phyloP scores from a whole-genome alignment of 495 filamentous ascomycete genomes.

The Penicilliopsis zonata region DNA sequence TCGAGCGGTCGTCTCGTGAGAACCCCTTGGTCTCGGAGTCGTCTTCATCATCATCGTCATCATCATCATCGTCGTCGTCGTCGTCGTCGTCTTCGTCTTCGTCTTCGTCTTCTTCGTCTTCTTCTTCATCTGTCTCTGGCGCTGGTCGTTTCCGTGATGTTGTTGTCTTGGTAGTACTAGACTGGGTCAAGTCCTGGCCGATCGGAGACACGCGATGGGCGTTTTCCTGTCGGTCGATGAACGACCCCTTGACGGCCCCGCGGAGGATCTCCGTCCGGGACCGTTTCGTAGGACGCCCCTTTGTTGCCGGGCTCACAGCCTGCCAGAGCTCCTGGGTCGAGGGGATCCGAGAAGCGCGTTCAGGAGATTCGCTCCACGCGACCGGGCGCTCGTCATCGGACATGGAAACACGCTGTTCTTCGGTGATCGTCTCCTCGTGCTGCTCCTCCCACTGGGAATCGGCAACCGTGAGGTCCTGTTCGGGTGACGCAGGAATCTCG shows the following conservation, averaged over 20 bases:
- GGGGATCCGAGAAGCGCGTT: not conserved
- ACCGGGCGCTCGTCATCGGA: too few species aligned
- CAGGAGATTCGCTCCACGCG: conserved; percentile 1
- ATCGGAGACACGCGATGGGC: conserved; percentile 22
- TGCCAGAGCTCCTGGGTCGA: conserved; percentile 4
- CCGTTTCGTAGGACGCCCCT: conserved; percentile 4
- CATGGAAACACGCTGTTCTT: too few species aligned
- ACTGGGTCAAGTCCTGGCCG: too few species aligned
- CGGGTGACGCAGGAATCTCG: conserved; percentile 4
- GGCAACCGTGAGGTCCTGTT: conserved; percentile 6
- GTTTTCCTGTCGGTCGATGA: conserved; percentile 23
- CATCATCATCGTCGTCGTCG: too few species aligned
- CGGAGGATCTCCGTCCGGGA: conserved; percentile 1
- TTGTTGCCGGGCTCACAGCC: conserved; percentile 1
- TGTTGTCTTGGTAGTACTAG: too few species aligned
- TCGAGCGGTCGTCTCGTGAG: conserved; percentile 6
- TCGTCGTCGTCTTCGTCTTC: too few species aligned
- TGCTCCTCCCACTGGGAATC: conserved; percentile 7
- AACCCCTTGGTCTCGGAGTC: conserved; percentile 7
- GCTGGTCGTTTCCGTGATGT: too few species aligned
- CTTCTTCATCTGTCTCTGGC: too few species aligned
- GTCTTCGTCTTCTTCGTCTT: too few species aligned
- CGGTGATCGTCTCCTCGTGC: too few species aligned
- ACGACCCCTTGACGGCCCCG: conserved; percentile 7
- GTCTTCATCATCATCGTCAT: conserved; percentile 5